phyloP scores from a whole-genome alignment of 768 basidiomycete species.

The Lactarius psammicola region DNA sequence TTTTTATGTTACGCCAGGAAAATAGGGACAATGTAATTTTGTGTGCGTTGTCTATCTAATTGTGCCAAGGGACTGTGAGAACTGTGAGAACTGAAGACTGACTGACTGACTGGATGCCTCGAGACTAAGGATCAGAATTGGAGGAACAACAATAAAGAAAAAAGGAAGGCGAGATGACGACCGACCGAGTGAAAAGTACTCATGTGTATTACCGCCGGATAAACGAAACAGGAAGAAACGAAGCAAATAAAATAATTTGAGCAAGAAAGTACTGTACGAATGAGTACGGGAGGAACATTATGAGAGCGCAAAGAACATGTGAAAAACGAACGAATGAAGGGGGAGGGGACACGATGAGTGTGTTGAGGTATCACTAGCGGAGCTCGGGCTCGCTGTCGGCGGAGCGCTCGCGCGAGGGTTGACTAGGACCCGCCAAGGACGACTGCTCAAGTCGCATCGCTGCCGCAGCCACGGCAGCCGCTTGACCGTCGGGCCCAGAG shows the following conservation, averaged over 20 bases:
- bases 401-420: neutral
- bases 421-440: neutral
- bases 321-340: neutral
- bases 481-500: too few species aligned
- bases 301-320: neutral
- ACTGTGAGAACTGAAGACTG: neutral
- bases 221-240: neutral
- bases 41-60: neutral
- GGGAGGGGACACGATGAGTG: too few species aligned
- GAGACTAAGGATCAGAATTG: neutral
- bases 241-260: constrained; percentile 13
- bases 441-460: neutral
- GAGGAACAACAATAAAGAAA: neutral
- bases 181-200: neutral
- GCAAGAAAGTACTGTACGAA: constrained; percentile 12
- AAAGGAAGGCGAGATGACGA: neutral
- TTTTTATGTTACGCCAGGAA: constrained; percentile 1
- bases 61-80: neutral
- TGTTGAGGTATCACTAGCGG: neutral
- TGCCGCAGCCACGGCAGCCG: too few species aligned
- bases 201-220: neutral
- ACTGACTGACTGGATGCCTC: neutral
- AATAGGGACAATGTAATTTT: neutral
- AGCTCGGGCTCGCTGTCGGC: neutral
- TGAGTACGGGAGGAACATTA: constrained; percentile 8